A percentile compares a stretch with the other conserved stretches of the same genome.
phyloP scores from a whole-genome alignment of 495 filamentous ascomycete species.

The Penicillium odoratum region DNA sequence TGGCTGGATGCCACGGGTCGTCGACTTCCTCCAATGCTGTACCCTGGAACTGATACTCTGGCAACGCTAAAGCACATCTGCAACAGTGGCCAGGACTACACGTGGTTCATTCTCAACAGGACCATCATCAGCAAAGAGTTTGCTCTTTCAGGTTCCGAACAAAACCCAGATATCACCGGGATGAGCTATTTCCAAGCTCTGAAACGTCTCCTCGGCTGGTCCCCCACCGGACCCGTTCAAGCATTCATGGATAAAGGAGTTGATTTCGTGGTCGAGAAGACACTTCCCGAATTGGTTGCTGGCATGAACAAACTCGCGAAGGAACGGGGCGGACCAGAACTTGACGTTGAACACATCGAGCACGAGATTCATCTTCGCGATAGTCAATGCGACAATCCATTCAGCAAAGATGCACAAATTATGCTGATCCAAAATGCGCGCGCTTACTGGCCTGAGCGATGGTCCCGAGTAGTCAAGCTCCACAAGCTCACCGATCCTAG shows the following conservation, averaged over 20 bases:
- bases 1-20: conserved; percentile 7
- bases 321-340: conserved; percentile 2
- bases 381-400: conserved; percentile 3
- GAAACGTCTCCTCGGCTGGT: conserved; percentile 4
- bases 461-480: conserved; percentile 5
- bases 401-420: conserved; percentile 9
- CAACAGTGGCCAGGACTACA: conserved; percentile 3
- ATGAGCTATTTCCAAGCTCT: conserved; percentile 3
- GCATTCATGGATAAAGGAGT: conserved; percentile 9
- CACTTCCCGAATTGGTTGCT: conserved; percentile 2
- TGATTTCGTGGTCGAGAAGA: conserved; percentile 3
- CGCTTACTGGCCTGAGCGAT: conserved; percentile 7
- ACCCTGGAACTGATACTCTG: conserved; percentile 7
- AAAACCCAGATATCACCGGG: conserved; percentile 9
- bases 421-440: conserved; percentile 6
- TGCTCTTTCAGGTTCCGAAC: conserved; percentile 8
- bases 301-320: conserved; percentile 7
- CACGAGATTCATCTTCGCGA: conserved; percentile 2
- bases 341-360: conserved; percentile 1
- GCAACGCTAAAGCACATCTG: conserved; percentile 6
- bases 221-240: conserved; percentile 1
- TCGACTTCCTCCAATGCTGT: conserved; percentile 8
- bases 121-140: conserved; percentile 4
- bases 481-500: conserved; percentile 3
- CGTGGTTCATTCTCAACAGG: conserved; percentile 6